These are phyloP conservation scores for Linum lewisii DNA, from an alignment of 345 rosid genomes.

Conservation along the genomic window DNA sequence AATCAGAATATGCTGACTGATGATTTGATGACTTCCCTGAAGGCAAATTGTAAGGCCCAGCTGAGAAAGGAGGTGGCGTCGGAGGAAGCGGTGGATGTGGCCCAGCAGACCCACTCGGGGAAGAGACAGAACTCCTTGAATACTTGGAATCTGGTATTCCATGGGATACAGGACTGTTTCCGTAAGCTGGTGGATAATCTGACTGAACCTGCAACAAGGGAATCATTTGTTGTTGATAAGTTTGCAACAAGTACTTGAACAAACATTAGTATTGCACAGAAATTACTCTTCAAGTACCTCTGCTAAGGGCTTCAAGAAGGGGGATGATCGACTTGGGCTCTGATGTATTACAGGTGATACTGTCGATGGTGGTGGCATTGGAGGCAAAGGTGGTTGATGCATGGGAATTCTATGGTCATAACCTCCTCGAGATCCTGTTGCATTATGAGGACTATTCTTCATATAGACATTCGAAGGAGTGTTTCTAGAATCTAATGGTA, in stretches of 20 bases:
- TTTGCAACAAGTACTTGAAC: slow-evolving; percentile 6
- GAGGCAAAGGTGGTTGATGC: slow-evolving; percentile 90
- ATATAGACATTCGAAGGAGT: slow-evolving; percentile 48
- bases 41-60: slow-evolving; percentile 55
- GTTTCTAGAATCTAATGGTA: slow-evolving; percentile 51
- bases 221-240: too few species aligned
- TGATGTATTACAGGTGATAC: slow-evolving; percentile 42
- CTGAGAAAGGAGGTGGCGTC: slow-evolving; percentile 72
- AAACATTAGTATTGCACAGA: not conserved
- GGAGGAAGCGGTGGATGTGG: slow-evolving; percentile 82
- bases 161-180: slow-evolving; percentile 25
- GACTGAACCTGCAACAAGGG: slow-evolving; percentile 44
- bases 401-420: slow-evolving; percentile 56
- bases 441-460: slow-evolving; percentile 56
- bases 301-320: slow-evolving; percentile 32
- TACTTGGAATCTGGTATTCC: slow-evolving; percentile 32
- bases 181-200: slow-evolving; percentile 35
- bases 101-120: slow-evolving; percentile 66
- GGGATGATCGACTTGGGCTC: slow-evolving; percentile 39
- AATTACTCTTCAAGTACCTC: slow-evolving; percentile 15
- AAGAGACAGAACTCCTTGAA: slow-evolving; percentile 29
- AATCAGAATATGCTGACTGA: slow-evolving; percentile 53
- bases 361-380: slow-evolving; percentile 68
- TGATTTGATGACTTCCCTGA: slow-evolving; percentile 47
- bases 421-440: slow-evolving; percentile 49